Base-by-base conservation (phyloP, 495 filamentous ascomycete genomes). In the Aspergillus sparsus region DNA sequence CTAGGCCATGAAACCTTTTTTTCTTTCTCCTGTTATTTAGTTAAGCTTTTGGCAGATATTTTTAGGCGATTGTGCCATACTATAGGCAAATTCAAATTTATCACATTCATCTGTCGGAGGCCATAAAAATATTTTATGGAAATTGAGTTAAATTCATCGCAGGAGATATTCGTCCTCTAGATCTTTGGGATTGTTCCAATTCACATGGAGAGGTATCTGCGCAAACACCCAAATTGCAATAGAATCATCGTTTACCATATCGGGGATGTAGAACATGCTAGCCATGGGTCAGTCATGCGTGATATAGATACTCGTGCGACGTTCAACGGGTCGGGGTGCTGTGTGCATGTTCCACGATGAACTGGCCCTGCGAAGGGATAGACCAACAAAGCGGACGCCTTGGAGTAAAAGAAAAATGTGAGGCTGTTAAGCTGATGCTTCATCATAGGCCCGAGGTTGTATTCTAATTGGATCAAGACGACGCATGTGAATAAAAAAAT, bases 301-400 rank as follows among this genome's bases (percentile, higher is more conserved):
- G 33, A 13, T 55, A 21, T 42, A 33, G 47, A 59, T 36, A 45
- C 35, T 42, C 54, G 65, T 67, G 58, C 49, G 49, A 67, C 65
- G 15, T 35, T 46, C 18, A 18, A 56, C 55, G 58, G 61, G 55
- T 63, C 52, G 13, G 31, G 49, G 31, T 49, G 9, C 15, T 36
- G 49, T 37, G 33, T 54, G 44, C 45, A 49, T 53, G 65, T 67
- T 57, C 34, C 61, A 67, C 65, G 53, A 52, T 60, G 52, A 56
- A 59, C 32, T 59, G 58, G 58, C 55, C 13, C 41, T 35, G 50
- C 21, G 31, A 61, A 42, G 45, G 49, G 51, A 67, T 49, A 47
- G 34, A 42, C 52, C 55, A 61, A 57, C 58, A 54, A 51, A 53
- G 34, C 53, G 39, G 41, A 8, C 33, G 33, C 37, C 41, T 33